These are phyloP conservation scores for Aspergillus ochraceus DNA, from an alignment of 2,329 filamentous ascomycete genomes.

Conservation along the genomic window DNA sequence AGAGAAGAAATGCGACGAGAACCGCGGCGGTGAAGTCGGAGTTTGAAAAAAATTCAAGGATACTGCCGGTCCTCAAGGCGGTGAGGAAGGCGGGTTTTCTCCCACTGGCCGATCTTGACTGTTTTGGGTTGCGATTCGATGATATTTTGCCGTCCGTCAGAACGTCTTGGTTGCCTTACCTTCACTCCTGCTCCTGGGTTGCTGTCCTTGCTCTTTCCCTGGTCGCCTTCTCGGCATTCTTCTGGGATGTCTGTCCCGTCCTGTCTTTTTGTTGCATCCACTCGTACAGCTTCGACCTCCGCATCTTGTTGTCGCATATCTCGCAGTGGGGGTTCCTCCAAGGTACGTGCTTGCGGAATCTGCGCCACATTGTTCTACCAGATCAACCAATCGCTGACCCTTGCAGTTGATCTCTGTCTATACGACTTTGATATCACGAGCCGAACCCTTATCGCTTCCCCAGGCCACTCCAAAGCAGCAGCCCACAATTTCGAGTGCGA, in stretches of 20 bases:
- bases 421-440: neutral
- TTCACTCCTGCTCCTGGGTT: neutral
- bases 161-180: neutral
- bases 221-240: neutral
- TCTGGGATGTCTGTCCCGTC: constrained; percentile 5
- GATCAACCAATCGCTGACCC: neutral
- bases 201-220: neutral
- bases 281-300: neutral
- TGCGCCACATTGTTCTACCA: neutral
- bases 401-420: neutral
- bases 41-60: constrained; percentile 20
- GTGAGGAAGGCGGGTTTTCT: constrained; percentile 14
- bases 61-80: constrained; percentile 29
- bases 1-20: neutral
- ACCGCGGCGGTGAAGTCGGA: constrained; percentile 8
- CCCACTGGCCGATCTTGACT: neutral
- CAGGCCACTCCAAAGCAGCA: neutral
- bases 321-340: constrained; percentile 16
- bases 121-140: neutral
- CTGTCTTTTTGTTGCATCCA: neutral
- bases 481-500: neutral
- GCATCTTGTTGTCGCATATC: constrained; percentile 2
- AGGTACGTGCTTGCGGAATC: constrained; percentile 10
- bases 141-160: constrained; percentile 1
- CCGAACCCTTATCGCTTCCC: neutral